Evolutionary conservation across 2,329 filamentous ascomycete genomes (phyloP).

Genomic region (Lasiodiplodia gonubiensis): DNA sequence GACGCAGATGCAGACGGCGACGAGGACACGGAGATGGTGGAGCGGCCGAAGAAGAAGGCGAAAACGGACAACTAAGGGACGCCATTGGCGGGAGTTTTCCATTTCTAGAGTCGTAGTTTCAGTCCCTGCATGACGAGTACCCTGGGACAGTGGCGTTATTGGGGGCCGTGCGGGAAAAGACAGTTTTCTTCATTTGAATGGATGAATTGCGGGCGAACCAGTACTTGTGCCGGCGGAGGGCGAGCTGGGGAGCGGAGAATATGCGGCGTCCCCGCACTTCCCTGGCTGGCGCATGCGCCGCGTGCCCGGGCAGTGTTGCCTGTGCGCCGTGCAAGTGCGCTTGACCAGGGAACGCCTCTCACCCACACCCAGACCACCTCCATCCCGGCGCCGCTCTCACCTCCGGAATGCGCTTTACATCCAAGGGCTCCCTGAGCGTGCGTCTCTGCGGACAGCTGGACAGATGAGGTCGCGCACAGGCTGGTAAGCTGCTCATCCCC

Average conservation of each 20-base stretch:
- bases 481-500: constrained; percentile 39
- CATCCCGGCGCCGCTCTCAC: constrained; percentile 23
- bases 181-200: background rate
- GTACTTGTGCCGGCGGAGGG: constrained; percentile 1
- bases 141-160: constrained; percentile 13
- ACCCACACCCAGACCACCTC: constrained; percentile 26
- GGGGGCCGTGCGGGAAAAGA: constrained; percentile 5
- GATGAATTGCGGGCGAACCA: constrained; percentile 17
- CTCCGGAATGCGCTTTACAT: constrained; percentile 29
- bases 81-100: constrained; percentile 2
- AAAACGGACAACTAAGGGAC: constrained; percentile 51
- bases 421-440: constrained; percentile 23
- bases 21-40: constrained; percentile 58
- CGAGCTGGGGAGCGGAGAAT: constrained; percentile 16
- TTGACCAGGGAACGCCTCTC: constrained; percentile 17
- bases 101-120: constrained; percentile 14
- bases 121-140: constrained; percentile 17
- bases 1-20: constrained; percentile 63
- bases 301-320: constrained; percentile 21
- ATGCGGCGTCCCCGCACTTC: constrained; percentile 16
- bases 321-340: constrained; percentile 20
- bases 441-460: constrained; percentile 27
- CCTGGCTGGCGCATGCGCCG: constrained; percentile 6
- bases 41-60: constrained; percentile 69
- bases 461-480: constrained; percentile 49